A percentile compares a stretch with the other conserved stretches of the same genome.
Conservation (phyloP, 306 rosid genomes). For the Citrullus amarus region DNA sequence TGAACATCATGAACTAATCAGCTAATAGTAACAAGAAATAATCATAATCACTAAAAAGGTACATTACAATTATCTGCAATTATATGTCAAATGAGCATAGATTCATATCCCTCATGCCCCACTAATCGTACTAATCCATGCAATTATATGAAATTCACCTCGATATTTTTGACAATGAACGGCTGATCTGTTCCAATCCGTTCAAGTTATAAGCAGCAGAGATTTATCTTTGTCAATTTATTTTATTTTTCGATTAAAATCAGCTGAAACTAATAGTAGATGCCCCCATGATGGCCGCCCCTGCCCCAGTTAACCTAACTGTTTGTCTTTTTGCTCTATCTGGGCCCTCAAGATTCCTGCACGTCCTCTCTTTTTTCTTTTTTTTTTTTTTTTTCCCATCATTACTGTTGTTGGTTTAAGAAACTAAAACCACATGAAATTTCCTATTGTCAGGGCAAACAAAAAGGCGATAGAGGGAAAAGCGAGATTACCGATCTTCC, state of each 20-base stretch:
- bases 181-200: neutral
- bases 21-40: neutral
- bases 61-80: neutral
- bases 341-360: neutral
- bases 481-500: constrained; percentile 52
- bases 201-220: neutral
- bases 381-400: neutral
- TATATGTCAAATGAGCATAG: neutral
- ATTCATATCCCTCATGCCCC: no score
- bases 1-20: neutral
- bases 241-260: neutral
- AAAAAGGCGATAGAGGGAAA: neutral
- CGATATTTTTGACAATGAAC: neutral
- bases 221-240: neutral
- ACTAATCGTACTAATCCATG: neutral
- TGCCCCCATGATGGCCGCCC: neutral
- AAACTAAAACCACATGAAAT: neutral
- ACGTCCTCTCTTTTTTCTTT: no score
- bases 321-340: neutral
- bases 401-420: neutral
- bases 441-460: neutral
- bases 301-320: neutral
- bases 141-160: neutral
- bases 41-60: neutral
- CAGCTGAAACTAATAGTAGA: neutral